Evolutionary conservation across 176 grass and related monocot species (phyloP).

Genomic region (Musa troglodytarum): DNA sequence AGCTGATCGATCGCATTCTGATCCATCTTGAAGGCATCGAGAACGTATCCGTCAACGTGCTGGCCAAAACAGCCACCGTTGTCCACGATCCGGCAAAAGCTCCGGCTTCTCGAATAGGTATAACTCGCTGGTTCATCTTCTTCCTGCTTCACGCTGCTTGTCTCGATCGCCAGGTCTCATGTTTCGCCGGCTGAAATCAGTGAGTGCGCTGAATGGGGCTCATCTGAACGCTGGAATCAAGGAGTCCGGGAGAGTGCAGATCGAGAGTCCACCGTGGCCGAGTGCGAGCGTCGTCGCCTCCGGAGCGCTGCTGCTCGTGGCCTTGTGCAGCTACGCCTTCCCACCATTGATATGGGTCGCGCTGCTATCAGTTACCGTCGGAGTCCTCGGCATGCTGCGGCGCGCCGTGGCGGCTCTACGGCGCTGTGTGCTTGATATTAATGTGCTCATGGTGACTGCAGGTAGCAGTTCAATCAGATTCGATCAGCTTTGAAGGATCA

Average conservation of each 20-base stretch:
- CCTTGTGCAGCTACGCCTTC: background rate
- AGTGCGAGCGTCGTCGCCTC: background rate
- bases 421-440: background rate
- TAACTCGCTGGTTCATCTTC: background rate
- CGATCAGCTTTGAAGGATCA: too few relatives aligned
- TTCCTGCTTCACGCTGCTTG: background rate
- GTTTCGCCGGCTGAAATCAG: background rate
- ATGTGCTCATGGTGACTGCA: constrained; percentile 13
- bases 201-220: constrained; percentile 3
- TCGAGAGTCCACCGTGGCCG: background rate
- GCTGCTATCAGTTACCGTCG: background rate
- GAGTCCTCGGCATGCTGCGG: background rate
- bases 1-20: background rate
- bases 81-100: constrained; percentile 3
- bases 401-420: background rate
- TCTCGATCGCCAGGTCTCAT: background rate
- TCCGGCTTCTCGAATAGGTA: constrained; percentile 12
- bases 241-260: background rate
- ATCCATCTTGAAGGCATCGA: constrained; percentile 2
- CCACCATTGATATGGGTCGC: constrained; percentile 3
- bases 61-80: constrained; percentile 1
- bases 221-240: constrained; percentile 10
- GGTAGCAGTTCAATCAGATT: background rate
- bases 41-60: constrained; percentile 6
- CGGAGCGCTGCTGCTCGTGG: constrained; percentile 2